Evolutionary conservation across 257 asterid species (phyloP).

Genomic region (Solanum etuberosum): DNA sequence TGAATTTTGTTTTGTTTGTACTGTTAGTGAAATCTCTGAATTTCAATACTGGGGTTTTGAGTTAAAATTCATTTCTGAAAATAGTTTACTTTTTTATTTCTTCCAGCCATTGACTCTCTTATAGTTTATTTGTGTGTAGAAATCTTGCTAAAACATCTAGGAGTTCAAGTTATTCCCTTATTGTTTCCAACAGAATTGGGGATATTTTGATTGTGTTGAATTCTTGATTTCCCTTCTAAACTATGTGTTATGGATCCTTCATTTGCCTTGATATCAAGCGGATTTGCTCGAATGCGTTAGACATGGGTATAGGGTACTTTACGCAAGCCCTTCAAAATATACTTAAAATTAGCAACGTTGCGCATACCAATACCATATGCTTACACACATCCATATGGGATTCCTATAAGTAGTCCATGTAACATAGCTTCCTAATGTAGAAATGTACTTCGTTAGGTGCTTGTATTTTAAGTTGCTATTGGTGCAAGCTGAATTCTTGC

Average conservation of each 20-base stretch:
- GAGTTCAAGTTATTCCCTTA: not conserved
- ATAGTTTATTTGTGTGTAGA: not conserved
- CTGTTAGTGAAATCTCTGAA: constrained; percentile 1
- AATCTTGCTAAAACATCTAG: not conserved
- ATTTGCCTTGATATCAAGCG: not conserved
- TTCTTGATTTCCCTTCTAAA: not conserved
- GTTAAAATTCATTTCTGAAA: not conserved
- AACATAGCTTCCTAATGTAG: not conserved
- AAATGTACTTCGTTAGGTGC: not conserved
- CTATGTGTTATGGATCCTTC: not conserved
- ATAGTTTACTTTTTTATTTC: not conserved
- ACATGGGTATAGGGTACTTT: not conserved
- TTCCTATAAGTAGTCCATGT: not conserved
- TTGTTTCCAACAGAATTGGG: not conserved
- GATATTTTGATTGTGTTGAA: not conserved
- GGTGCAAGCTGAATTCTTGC: not conserved
- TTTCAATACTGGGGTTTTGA: not conserved
- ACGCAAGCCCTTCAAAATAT: not conserved
- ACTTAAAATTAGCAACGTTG: not conserved
- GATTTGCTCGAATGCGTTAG: not conserved
- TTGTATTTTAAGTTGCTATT: not conserved
- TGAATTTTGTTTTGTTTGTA: constrained; percentile 5
- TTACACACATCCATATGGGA: not conserved
- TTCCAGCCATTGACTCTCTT: constrained; percentile 5
- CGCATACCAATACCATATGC: not conserved